A percentile compares a stretch with the other conserved stretches of the same genome.
Conservation (phyloP, 495 filamentous ascomycete genomes). For the Trichoderma erinaceum region DNA sequence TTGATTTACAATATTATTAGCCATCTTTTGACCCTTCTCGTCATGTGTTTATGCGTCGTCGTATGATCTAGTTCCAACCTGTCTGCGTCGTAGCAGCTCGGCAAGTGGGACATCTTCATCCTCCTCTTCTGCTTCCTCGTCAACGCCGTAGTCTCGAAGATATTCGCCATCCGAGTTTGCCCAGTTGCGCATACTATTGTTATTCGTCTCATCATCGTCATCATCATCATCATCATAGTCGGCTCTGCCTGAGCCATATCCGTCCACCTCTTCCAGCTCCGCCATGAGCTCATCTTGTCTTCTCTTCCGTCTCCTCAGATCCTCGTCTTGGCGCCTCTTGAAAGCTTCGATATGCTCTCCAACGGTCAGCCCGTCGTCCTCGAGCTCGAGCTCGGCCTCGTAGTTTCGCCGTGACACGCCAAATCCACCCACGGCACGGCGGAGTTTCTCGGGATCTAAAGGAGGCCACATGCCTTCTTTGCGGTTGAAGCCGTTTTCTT, state of each 20-base stretch:
- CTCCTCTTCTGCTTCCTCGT: constrained; percentile 51
- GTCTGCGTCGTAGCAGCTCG: constrained; percentile 52
- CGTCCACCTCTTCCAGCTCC: constrained; percentile 39
- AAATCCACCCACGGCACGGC: constrained; percentile 35
- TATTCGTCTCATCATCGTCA: constrained; percentile 21
- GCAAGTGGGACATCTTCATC: constrained; percentile 77
- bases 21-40: neutral
- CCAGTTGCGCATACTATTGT: constrained; percentile 49
- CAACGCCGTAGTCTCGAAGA: constrained; percentile 84
- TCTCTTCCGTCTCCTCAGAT: constrained; percentile 23
- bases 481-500: constrained; percentile 86
- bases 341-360: constrained; percentile 42
- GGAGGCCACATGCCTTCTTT: constrained; percentile 68
- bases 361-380: constrained; percentile 29
- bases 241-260: constrained; percentile 27
- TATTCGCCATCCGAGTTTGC: constrained; percentile 78
- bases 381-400: constrained; percentile 7
- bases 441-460: constrained; percentile 77
- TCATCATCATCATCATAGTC: constrained; percentile 24
- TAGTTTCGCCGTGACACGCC: constrained; percentile 22
- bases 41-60: neutral
- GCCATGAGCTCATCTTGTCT: constrained; percentile 24
- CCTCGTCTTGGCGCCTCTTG: constrained; percentile 24
- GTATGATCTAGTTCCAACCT: neutral
- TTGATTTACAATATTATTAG: neutral